Evolutionary conservation across 306 rosid species (phyloP).

Genomic region (Lithocarpus polystachyus): DNA sequence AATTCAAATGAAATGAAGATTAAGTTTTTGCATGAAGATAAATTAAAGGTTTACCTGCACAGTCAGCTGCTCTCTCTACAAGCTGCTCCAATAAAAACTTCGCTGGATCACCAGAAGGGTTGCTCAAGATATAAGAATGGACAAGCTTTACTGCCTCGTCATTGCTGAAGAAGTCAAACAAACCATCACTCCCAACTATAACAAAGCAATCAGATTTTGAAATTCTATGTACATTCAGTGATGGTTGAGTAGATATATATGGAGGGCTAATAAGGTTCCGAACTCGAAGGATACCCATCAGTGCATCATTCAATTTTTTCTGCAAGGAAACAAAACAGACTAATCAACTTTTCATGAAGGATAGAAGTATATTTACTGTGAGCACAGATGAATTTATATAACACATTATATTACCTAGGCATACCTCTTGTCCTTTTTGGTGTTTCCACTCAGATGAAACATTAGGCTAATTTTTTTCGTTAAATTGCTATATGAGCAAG

Average conservation of each 20-base stretch:
- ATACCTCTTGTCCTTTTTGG: neutral
- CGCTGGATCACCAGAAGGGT: conserved; percentile 85
- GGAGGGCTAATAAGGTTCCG: conserved; percentile 90
- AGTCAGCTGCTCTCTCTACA: conserved; percentile 69
- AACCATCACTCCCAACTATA: conserved; percentile 87
- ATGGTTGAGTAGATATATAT: conserved; percentile 79
- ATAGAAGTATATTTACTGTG: neutral
- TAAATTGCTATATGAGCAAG: neutral
- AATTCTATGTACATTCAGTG: conserved; percentile 70
- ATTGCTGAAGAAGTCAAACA: conserved; percentile 93
- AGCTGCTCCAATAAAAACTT: conserved; percentile 89
- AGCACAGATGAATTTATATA: neutral
- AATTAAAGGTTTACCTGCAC: conserved; percentile 54
- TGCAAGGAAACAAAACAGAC: conserved; percentile 32
- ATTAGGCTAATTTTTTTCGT: neutral
- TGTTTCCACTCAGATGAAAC: neutral
- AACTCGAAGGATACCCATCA: conserved; percentile 97
- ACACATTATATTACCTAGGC: neutral
- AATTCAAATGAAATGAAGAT: neutral
- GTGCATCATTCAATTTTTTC: conserved; percentile 88
- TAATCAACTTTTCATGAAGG: neutral
- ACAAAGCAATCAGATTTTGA: conserved; percentile 69
- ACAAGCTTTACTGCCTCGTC: conserved; percentile 79
- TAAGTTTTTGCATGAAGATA: conserved; percentile 8
- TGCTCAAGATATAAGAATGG: conserved; percentile 63